Base-by-base conservation (phyloP, 2,329 filamentous ascomycete genomes). In the Aspergillus intermedius region DNA sequence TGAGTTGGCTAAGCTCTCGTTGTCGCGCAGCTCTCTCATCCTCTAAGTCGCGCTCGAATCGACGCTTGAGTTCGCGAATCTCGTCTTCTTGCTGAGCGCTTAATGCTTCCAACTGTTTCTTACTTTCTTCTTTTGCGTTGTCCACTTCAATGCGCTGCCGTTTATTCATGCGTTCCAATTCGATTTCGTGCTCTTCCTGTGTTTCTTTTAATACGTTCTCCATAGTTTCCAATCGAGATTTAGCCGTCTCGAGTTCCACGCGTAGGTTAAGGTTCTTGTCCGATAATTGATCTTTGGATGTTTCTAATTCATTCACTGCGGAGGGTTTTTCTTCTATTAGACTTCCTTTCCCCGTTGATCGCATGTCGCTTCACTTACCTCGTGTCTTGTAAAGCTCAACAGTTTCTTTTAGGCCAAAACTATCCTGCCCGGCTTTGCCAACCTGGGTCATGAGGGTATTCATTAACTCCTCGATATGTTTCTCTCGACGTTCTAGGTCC, bases 401-500 rank as follows among this genome's bases (percentile, higher is more conserved):
- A 0, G 84, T 80, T 53, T 93, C 86, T 58, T 91, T 88, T 52
- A 89, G 75, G 4, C 77, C 79, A 49, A 80, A 84, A 58, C 81
- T 83, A 47, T 88, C 83, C 37, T 78, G 79, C 9, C 85, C 77
- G 19, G 86, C 83, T 28, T 78, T 78, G 50, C 82, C 82, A 63
- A 96, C 82, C 54, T 86, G 84, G 49, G 84, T 78, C 61, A 86
- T 85, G 53, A 97, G 76, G 50, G 79, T 75, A 43, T 79, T 77
- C 63, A 89, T 89, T 60, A 91, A 78, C 15, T 77, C 75, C 60
- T 95, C 88, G 71, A 96, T 84, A 51, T 83, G 79, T 54, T 84
- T 83, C 57, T 96, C 79, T 55, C 85, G 82, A 52, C 81, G 81
- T 59, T 90, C 84, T 56, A 90, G 82, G 65, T 96, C 89, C 79